Conservation (phyloP, 2,329 filamentous ascomycete genomes). For the Alternaria atra region DNA sequence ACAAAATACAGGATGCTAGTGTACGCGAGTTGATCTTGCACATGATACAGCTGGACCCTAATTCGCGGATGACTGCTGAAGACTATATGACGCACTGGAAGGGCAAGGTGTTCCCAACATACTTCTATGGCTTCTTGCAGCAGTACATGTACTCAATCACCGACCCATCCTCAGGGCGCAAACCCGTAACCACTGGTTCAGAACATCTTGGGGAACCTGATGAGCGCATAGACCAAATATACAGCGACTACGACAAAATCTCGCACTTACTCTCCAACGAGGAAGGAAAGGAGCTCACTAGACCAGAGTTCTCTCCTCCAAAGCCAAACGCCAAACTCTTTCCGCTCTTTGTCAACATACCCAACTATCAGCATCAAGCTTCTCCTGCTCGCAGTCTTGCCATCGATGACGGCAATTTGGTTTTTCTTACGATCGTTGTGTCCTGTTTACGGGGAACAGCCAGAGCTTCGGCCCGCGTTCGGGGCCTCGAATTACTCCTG, state of each 20-base stretch:
- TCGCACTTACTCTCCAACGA: constrained; percentile 89
- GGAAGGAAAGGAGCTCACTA: constrained; percentile 56
- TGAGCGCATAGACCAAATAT: constrained; percentile 92
- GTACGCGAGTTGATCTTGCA: constrained; percentile 89
- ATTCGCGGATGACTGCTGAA: constrained; percentile 90
- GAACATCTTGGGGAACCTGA: constrained; percentile 87
- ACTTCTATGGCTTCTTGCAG: constrained; percentile 97
- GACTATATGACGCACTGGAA: constrained; percentile 95
- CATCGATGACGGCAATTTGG: constrained; percentile 86
- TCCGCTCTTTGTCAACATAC: constrained; percentile 85
- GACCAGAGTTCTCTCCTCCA: constrained; percentile 40
- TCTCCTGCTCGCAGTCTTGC: constrained; percentile 68
- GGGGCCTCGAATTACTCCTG: constrained; percentile 88
- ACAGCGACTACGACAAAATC: constrained; percentile 96
- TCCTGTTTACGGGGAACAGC: constrained; percentile 90
- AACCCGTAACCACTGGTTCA: constrained; percentile 71
- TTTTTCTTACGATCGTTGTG: constrained; percentile 89
- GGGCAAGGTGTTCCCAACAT: constrained; percentile 89
- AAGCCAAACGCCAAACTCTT: constrained; percentile 68
- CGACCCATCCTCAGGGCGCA: constrained; percentile 83
- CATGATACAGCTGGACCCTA: constrained; percentile 95
- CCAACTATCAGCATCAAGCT: constrained; percentile 79
- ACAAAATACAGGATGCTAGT: constrained; percentile 86
- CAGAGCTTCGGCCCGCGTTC: constrained; percentile 83
- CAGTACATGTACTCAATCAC: constrained; percentile 98